A percentile compares a stretch with the other conserved stretches of the same genome.
phyloP scores from a whole-genome alignment of 352 stramenopile species.

The Halophytophthora polymorphica region DNA sequence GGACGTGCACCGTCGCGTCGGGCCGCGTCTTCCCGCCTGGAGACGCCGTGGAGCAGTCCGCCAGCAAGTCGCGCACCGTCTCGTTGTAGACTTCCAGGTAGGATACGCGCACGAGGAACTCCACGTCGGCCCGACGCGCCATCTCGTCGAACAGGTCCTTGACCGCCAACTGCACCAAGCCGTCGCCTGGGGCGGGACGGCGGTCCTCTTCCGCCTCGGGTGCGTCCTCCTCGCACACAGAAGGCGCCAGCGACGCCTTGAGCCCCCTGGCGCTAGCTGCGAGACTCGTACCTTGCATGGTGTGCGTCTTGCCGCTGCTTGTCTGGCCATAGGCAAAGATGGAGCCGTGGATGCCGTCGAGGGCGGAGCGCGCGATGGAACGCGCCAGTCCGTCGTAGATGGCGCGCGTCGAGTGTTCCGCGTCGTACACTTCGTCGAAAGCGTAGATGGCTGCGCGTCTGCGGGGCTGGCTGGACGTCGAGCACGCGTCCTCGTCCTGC shows the following conservation, averaged over 20 bases:
- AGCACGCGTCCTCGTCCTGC: slow-evolving; percentile 14
- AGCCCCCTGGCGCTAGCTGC: slow-evolving; percentile 7
- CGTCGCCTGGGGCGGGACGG: slow-evolving; percentile 27
- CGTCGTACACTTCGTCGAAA: slow-evolving; percentile 53
- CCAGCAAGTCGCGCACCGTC: slow-evolving; percentile 91
- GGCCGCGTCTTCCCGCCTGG: slow-evolving; percentile 12
- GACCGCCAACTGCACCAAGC: slow-evolving; percentile 37
- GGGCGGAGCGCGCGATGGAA: slow-evolving; percentile 62
- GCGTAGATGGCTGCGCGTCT: slow-evolving; percentile 32
- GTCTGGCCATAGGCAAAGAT: slow-evolving; percentile 86
- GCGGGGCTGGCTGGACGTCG: slow-evolving; percentile 12
- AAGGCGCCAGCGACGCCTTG: slow-evolving; percentile 4
- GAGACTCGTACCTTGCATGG: slow-evolving; percentile 51
- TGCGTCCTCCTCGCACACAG: slow-evolving; percentile 11
- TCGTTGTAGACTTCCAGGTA: slow-evolving; percentile 99
- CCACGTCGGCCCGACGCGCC: slow-evolving; percentile 31
- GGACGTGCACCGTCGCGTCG: slow-evolving; percentile 31
- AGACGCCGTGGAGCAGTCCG: slow-evolving; percentile 1
- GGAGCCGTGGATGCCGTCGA: slow-evolving; percentile 74
- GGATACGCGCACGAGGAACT: slow-evolving; percentile 92
- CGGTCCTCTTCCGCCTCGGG: slow-evolving; percentile 31
- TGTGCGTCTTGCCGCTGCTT: slow-evolving; percentile 80
- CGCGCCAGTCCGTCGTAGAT: slow-evolving; percentile 71
- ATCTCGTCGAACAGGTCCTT: slow-evolving; percentile 61
- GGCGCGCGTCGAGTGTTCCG: slow-evolving; percentile 35